Base-by-base conservation (phyloP, 805 yeast genomes). In the Nakazawaea siamensis region DNA sequence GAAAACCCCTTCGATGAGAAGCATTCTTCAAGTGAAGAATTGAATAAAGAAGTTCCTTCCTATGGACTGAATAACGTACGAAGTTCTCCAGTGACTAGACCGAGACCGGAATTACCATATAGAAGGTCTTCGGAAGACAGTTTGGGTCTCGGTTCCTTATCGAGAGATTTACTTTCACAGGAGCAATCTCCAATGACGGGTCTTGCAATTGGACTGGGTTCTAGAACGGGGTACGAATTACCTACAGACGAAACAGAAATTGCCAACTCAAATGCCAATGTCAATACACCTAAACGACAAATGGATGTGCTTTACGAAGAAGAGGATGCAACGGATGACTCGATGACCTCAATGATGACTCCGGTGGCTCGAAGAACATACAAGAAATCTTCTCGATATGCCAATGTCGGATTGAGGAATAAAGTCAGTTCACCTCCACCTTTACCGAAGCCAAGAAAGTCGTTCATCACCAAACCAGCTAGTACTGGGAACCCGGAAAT, bases 1-100 rank as follows among this genome's bases (percentile, higher is more conserved):
- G 66, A 60, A 40, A 37, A 37, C 21, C 40, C 40, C 15, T 33
- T 33, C 16, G 29, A 17, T 5, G 13, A 27, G 23, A 18, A 28
- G 23, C 17, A 4, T 10, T 18, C 31, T 12, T 37, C 35, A 23
- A 18, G 12, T 14, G 40, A 37, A 19, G 28, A 35, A 14, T 24
- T 32, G 24, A 31, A 27, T 18, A 30, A 32, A 13, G 23, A 36
- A 15, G 10, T 20, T 20, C 23, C 23, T 20, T 20, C 23, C 10
- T 20, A 20, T 20, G 23, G 23, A 20, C 23, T 20, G 23, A 20
- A 10, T 20, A 8, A 7, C 10, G 23, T 20, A 10, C n/a, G n/a
- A n/a, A 18, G 26, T 10, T 20, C 23, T 20, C 23, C 23, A 20
- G n/a, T 24, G 15, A 14, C 33, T 15, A 13, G 27, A 13, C 31